Base-by-base conservation (phyloP, 2,329 filamentous ascomycete genomes). In the Cryoendolithus antarcticus region DNA sequence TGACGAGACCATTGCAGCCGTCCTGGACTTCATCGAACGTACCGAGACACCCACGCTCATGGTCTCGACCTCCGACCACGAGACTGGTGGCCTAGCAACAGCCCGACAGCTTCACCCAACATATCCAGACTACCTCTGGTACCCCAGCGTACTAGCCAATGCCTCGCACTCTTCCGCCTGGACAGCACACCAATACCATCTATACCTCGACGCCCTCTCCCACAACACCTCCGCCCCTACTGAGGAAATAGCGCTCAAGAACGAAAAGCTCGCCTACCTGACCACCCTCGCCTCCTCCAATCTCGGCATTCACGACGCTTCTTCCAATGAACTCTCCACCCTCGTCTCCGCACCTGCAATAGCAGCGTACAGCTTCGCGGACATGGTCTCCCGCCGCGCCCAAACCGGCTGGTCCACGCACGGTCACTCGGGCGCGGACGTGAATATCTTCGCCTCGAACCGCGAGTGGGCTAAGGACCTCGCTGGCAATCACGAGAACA, bases 371-470 rank as follows among this genome's bases (percentile, higher is more conserved):
- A 61, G 69, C 19, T 83, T 96, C 56, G 78, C 86, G 0, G 79
- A 85, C 54, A 89, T 98, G 67, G 75, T 96, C 50, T 93, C 84
- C 50, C 73, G 82, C 4, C 77, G 91, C 44, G 84, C 88, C 1
- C 86, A 93, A 55, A 75, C 94, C 32, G 93, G 91, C 9, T 98
- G 91, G 91, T 80, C 75, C 47, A 94, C 88, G 0, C 89, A 95
- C 59, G 91, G 91, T 21, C 91, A 98, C 44, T 54, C 55, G 56
- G 91, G 81, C 37, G 86, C 91, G 6, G 91, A 98, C 57, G 91
- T 98, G 35, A 98, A 98, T 61, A 85, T 98, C 49, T 98, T 96
- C 64, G 81, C 83, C 38, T 88, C 82, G 0, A 78, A 83, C 3
- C 70, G 74, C 0, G 70, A 74, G 30, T 64, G 67, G 24, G 74